A percentile compares a stretch with the other conserved stretches of the same genome.
These are phyloP conservation scores for Hypericum perforatum DNA, from an alignment of 345 rosid species.

Conservation along the genomic window DNA sequence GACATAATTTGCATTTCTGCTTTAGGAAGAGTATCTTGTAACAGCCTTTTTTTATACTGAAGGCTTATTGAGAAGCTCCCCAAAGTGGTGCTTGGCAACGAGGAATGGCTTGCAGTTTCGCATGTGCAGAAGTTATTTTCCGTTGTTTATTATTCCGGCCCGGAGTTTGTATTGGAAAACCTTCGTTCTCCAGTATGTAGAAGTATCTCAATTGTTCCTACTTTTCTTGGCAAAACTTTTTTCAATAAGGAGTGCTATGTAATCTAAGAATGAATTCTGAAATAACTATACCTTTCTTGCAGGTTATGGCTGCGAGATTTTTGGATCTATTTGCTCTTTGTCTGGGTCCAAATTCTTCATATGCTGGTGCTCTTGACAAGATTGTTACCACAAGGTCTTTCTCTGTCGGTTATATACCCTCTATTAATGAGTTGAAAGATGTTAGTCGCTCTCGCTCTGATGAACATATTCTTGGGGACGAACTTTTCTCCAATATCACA, in stretches of 20 bases:
- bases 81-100: constrained; percentile 59
- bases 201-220: background rate
- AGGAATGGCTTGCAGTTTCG: constrained; percentile 58
- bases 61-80: constrained; percentile 91
- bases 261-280: too few species aligned
- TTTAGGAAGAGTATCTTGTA: constrained; percentile 4
- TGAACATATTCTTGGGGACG: constrained; percentile 18
- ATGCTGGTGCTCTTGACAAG: constrained; percentile 67
- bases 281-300: background rate
- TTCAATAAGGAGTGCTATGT: too few species aligned
- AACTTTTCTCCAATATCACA: constrained; percentile 27
- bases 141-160: constrained; percentile 74
- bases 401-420: constrained; percentile 59
- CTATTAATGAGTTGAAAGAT: constrained; percentile 61
- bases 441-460: constrained; percentile 26
- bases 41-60: constrained; percentile 6
- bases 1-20: constrained; percentile 5
- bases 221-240: too few species aligned
- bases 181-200: constrained; percentile 81
- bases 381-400: constrained; percentile 47
- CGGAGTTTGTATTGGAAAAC: constrained; percentile 51
- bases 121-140: constrained; percentile 73
- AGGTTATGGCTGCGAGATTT: constrained; percentile 80
- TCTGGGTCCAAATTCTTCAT: constrained; percentile 56
- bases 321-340: constrained; percentile 69